Conservation (phyloP, 805 yeast genomes). For the Lipomyces lipofer region DNA sequence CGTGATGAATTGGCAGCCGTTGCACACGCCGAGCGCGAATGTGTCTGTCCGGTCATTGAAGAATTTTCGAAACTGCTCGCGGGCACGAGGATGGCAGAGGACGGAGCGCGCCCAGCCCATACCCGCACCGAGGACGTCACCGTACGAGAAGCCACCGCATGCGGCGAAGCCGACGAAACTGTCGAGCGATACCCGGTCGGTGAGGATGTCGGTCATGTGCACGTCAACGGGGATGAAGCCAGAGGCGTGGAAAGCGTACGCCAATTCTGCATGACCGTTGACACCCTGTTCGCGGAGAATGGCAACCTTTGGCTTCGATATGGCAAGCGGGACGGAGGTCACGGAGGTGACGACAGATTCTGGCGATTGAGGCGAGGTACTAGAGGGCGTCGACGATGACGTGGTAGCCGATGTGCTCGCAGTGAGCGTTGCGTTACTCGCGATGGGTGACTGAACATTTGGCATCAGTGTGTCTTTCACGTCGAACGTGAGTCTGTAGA, state of each 20-base stretch:
- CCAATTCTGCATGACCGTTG: conserved; percentile 98
- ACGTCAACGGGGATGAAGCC: conserved; percentile 94
- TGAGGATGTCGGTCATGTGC: conserved; percentile 89
- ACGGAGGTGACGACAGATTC: neutral
- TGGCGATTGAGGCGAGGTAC: too few species aligned
- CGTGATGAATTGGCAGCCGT: conserved; percentile 95
- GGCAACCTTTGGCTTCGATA: conserved; percentile 79
- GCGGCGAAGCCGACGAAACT: conserved; percentile 93
- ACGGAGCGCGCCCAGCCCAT: conserved; percentile 99
- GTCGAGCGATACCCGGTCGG: conserved; percentile 68
- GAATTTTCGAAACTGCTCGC: conserved; percentile 73
- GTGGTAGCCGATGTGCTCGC: neutral
- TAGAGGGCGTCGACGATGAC: conserved; percentile 18
- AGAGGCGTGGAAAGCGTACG: conserved; percentile 92
- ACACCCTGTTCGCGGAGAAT: conserved; percentile 98
- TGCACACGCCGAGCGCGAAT: conserved; percentile 97
- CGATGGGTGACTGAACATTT: neutral
- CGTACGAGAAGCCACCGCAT: conserved; percentile 98
- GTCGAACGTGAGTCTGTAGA: conserved; percentile 72
- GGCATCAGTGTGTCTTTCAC: conserved; percentile 27
- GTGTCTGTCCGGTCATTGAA: conserved; percentile 88
- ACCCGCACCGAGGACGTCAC: conserved; percentile 98
- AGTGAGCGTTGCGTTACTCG: neutral
- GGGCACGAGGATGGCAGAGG: conserved; percentile 73
- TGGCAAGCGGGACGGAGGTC: conserved; percentile 1